phyloP scores from a whole-genome alignment of 768 basidiomycete species.

The Gymnopilus junonius region DNA sequence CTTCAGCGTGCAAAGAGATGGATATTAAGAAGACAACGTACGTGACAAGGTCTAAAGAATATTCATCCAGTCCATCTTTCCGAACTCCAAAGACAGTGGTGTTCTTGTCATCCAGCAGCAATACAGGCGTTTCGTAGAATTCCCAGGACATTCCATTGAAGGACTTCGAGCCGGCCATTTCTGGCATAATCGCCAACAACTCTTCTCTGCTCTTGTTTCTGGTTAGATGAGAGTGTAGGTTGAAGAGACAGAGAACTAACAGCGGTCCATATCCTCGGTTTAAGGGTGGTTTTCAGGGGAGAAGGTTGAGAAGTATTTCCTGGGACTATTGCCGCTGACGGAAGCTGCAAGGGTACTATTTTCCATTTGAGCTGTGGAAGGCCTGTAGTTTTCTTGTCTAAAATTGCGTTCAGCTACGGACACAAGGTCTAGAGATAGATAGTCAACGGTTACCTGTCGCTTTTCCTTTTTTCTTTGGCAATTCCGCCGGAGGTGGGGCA shows the following conservation, averaged over 20 bases:
- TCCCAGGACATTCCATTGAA: constrained; percentile 33
- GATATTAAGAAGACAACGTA: constrained; percentile 3
- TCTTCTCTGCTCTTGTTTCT: constrained; percentile 32
- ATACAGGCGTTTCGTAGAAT: constrained; percentile 30
- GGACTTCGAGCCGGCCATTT: constrained; percentile 28
- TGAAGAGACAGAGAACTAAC: constrained; percentile 19
- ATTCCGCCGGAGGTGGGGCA: background rate
- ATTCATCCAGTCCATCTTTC: constrained; percentile 16
- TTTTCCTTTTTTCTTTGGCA: constrained; percentile 3
- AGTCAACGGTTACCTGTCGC: background rate
- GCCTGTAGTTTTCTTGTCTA: background rate
- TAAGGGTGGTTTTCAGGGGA: background rate
- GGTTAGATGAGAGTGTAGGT: background rate
- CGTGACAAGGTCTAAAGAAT: constrained; percentile 26
- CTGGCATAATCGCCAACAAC: constrained; percentile 33
- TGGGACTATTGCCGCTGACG: background rate
- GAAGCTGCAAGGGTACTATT: background rate
- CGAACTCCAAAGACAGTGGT: constrained; percentile 20
- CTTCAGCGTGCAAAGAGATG: background rate
- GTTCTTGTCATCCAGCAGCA: constrained; percentile 30
- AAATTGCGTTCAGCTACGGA: background rate
- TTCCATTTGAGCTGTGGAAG: constrained; percentile 10
- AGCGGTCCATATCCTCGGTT: constrained; percentile 34
- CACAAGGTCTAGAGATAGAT: background rate
- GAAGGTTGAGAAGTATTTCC: background rate